Base-by-base conservation (phyloP, 495 filamentous ascomycete genomes). In the Lophiotrema nucula region DNA sequence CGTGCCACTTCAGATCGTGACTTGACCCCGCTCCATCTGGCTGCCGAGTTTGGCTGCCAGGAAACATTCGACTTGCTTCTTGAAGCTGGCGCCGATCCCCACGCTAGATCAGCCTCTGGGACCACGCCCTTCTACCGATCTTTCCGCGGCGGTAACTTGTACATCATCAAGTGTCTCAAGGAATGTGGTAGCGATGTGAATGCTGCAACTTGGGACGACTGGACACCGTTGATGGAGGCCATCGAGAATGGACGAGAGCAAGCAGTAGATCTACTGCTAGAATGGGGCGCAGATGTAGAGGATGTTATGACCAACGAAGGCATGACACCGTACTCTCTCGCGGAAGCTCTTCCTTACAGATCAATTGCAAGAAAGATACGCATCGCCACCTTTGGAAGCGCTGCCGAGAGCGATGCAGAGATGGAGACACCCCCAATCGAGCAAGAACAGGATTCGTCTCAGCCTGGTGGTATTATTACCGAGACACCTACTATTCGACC, bases 271-370 rank as follows among this genome's bases (percentile, higher is more conserved):
- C 16, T 49, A 25, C n/a, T 57, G 43, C 42, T 57, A 37, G 31
- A 48, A 41, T 57, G 53, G 42, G 52, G 52, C 19, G 52, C 52
- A 6, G 52, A 55, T 46, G 4, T 42, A 28, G 4, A n/a, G n/a
- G n/a, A n/a, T n/a, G n/a, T n/a, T n/a, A n/a, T n/a, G n/a, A n/a
- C n/a, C n/a, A n/a, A 25, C n/a, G n/a, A n/a, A n/a, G n/a, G n/a
- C n/a, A n/a, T n/a, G n/a, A n/a, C n/a, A n/a, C n/a, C n/a, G n/a
- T n/a, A n/a, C n/a, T n/a, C n/a, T n/a, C n/a, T n/a, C n/a, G n/a
- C n/a, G n/a, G n/a, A n/a, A n/a, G n/a, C n/a, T n/a, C n/a, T n/a
- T n/a, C n/a, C n/a, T n/a, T n/a, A n/a, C n/a, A n/a, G n/a, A n/a
- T n/a, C n/a, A n/a, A n/a, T n/a, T n/a, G n/a, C n/a, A n/a, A n/a